Conservation (phyloP, 2,329 filamentous ascomycete genomes). For the Microsporum audouinii region DNA sequence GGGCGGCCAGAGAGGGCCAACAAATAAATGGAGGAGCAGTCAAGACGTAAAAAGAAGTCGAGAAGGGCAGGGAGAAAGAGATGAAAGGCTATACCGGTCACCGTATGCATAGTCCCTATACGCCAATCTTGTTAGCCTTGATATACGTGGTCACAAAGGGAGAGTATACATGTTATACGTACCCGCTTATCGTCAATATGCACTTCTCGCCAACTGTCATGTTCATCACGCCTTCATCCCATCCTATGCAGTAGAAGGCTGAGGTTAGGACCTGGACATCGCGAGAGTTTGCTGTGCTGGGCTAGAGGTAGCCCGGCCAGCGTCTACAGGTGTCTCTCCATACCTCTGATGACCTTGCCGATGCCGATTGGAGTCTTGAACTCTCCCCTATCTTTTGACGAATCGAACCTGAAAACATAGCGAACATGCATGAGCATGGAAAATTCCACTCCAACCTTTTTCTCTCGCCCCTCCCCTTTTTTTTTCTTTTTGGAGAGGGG, state of each 20-base stretch:
- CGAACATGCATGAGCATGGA: constrained; percentile 5
- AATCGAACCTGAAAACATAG: constrained; percentile 61
- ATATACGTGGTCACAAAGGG: background rate
- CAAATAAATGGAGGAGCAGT: background rate
- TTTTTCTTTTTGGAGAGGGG: no score
- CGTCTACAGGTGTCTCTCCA: constrained; percentile 12
- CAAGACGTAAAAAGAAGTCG: background rate
- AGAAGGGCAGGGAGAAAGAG: background rate
- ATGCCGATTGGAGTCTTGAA: constrained; percentile 70
- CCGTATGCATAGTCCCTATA: constrained; percentile 33
- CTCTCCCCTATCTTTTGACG: constrained; percentile 59
- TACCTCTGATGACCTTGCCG: constrained; percentile 79
- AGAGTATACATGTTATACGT: constrained; percentile 24
- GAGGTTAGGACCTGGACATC: background rate
- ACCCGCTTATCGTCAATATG: constrained; percentile 69
- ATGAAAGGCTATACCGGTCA: constrained; percentile 23
- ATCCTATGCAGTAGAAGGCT: constrained; percentile 43
- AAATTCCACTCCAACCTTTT: background rate
- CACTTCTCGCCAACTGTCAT: constrained; percentile 92
- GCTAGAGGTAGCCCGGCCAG: background rate
- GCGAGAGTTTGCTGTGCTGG: background rate
- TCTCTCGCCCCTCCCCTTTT: background rate
- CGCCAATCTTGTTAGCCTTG: background rate
- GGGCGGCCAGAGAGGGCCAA: background rate
- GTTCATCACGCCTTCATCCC: constrained; percentile 70